Base-by-base conservation (phyloP, 2,329 filamentous ascomycete genomes). In the Trichoderma guizhouense region DNA sequence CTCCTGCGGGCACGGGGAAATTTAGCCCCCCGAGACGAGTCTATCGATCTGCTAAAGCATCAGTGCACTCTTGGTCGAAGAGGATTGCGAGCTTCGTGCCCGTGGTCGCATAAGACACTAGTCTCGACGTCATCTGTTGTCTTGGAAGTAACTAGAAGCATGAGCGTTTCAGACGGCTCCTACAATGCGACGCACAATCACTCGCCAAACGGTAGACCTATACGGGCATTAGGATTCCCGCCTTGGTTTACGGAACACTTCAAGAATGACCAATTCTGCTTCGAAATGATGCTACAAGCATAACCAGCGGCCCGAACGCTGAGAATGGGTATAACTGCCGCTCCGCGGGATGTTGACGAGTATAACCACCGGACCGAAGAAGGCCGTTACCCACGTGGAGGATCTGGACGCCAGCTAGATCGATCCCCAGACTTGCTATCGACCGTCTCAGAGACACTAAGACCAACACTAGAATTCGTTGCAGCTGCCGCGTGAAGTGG, bases 391-490 rank as follows among this genome's bases (percentile, higher is more conserved):
- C 66, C 66, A 69, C 66, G 55, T 60, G 68, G 39, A 67, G 62
- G 69, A 47, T 67, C 69, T 51, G 15, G n/a, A 58, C 32, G 18
- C 51, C 47, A 34, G 32, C 47, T 32, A 53, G 63, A 67, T 60
- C 62, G 51, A 58, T 57, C 69, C 30, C 63, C 32, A 67, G 24
- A 43, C 34, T 53, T 14, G 43, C 36, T 21, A 21, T 28, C 24
- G 32, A 58, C 34, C 34, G 69, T 71, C 67, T 71, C 69, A 71
- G 36, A 34, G 58, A 32, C 43, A 39, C 62, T 21, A 67, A 18
- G 47, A 51, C 62, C 62, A 67, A 24, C 39, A 57, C 32, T 47
- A 57, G 11, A 60, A 47, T 51, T 51, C 24, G 58, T 60, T 36
- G 24, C 68, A 55, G 43, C 15, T 43, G 21, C 60, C 66, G 30